A percentile compares a stretch with the other conserved stretches of the same genome.
Conservation (phyloP, 2,329 filamentous ascomycete species). For the Chrysosporium keratinophilum region DNA sequence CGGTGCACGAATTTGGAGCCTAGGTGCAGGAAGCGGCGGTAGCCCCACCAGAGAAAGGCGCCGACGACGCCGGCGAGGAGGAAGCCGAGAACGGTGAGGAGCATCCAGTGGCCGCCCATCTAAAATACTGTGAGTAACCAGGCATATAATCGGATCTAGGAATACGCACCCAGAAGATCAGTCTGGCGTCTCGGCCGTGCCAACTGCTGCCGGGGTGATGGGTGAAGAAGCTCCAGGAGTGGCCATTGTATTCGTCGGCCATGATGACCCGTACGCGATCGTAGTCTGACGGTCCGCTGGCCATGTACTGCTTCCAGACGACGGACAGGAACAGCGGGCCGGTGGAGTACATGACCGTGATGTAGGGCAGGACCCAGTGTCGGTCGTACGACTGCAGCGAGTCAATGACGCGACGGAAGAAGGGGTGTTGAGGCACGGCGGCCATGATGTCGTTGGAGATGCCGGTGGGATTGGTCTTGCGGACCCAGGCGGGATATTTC, state of each 20-base stretch:
- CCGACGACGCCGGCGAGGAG: constrained; percentile 40
- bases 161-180: constrained; percentile 52
- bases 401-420: constrained; percentile 61
- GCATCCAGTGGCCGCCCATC: constrained; percentile 49
- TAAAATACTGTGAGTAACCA: no score
- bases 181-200: constrained; percentile 52
- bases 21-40: constrained; percentile 38
- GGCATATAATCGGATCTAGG: no score
- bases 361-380: constrained; percentile 60
- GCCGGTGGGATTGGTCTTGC: constrained; percentile 62
- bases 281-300: constrained; percentile 33
- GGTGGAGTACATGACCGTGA: constrained; percentile 70
- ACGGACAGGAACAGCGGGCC: constrained; percentile 67
- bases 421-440: constrained; percentile 59
- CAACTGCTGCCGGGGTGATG: constrained; percentile 55
- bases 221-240: constrained; percentile 62
- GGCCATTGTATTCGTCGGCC: constrained; percentile 58
- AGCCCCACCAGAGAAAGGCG: constrained; percentile 42
- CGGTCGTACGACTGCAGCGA: constrained; percentile 57
- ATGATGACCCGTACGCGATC: constrained; percentile 57
- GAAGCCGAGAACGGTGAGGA: constrained; percentile 45
- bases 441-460: constrained; percentile 78
- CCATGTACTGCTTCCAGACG: constrained; percentile 64
- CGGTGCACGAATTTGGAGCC: constrained; percentile 34
- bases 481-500: constrained; percentile 58